Conservation (phyloP, 345 rosid species). For the Eutrema yunnanense region DNA sequence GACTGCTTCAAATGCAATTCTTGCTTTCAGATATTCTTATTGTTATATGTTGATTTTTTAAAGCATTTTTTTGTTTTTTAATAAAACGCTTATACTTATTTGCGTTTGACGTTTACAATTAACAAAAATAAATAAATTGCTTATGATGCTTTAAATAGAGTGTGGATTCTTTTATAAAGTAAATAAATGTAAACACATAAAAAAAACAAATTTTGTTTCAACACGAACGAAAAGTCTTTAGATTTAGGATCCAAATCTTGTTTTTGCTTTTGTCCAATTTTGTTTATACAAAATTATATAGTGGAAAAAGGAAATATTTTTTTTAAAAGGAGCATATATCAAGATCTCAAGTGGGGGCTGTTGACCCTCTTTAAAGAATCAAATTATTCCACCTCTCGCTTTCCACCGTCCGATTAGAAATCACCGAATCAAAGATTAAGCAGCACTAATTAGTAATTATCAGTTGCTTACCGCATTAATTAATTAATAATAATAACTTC, state of each 20-base stretch:
- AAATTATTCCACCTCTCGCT: slow-evolving; percentile 7
- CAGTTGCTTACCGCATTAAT: slow-evolving; percentile 16
- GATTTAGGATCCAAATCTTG: neutral
- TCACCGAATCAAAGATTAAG: slow-evolving; percentile 24
- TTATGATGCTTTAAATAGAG: neutral
- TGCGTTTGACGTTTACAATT: neutral
- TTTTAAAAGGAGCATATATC: neutral
- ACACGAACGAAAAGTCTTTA: neutral
- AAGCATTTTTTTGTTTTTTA: neutral
- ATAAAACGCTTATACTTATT: neutral
- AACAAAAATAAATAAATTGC: neutral
- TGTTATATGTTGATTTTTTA: neutral
- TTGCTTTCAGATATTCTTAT: neutral
- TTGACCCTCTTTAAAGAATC: slow-evolving; percentile 26
- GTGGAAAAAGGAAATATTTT: neutral
- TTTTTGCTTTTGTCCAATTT: neutral
- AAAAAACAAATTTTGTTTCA: no score
- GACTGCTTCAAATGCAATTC: neutral
- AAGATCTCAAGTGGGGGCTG: slow-evolving; percentile 19
- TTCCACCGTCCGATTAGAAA: slow-evolving; percentile 27
- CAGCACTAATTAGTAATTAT: neutral
- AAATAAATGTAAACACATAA: neutral
- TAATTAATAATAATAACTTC: slow-evolving; percentile 15
- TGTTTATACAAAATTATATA: neutral
- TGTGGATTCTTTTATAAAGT: neutral